A percentile compares a stretch with the other conserved stretches of the same genome.
Evolutionary conservation across 805 yeast genomes (phyloP).

Genomic region (Saturnispora saitoi): DNA sequence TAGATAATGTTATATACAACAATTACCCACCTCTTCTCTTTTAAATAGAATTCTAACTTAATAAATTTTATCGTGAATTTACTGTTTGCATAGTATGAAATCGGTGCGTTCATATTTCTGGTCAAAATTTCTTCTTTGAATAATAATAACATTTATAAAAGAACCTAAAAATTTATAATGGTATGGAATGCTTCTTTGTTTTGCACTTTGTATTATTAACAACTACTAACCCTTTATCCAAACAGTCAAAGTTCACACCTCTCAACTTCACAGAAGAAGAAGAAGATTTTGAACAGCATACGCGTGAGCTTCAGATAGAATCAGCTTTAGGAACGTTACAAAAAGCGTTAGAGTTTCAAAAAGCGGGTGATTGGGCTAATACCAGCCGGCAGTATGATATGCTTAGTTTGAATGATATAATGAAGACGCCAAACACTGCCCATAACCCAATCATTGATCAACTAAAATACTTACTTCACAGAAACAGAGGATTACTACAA

Average conservation of each 20-base stretch:
- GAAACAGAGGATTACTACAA: conserved; percentile 74
- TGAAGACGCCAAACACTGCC: conserved; percentile 35
- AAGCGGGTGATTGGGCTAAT: conserved; percentile 34
- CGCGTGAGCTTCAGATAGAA: conserved; percentile 85
- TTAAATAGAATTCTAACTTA: not conserved
- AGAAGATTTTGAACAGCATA: conserved; percentile 76
- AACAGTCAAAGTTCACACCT: conserved; percentile 65
- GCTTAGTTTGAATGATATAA: conserved; percentile 60
- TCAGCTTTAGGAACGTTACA: conserved; percentile 74
- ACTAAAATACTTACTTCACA: conserved; percentile 64
- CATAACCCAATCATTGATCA: conserved; percentile 60
- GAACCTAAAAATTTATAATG: not conserved
- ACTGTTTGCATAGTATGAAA: too few relatives aligned
- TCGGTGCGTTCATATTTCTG: not conserved
- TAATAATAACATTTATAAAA: too few relatives aligned
- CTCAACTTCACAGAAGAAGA: conserved; percentile 73
- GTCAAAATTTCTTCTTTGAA: too few relatives aligned
- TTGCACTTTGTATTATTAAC: conserved; percentile 2
- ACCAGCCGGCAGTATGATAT: conserved; percentile 52
- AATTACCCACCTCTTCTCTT: not conserved
- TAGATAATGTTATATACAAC: not conserved
- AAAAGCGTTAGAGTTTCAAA: conserved; percentile 57
- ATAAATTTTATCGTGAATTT: not conserved
- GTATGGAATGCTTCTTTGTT: not conserved
- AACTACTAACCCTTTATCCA: not conserved